Conservation (phyloP, 257 asterid species). For the Ligustrum vulgare region DNA sequence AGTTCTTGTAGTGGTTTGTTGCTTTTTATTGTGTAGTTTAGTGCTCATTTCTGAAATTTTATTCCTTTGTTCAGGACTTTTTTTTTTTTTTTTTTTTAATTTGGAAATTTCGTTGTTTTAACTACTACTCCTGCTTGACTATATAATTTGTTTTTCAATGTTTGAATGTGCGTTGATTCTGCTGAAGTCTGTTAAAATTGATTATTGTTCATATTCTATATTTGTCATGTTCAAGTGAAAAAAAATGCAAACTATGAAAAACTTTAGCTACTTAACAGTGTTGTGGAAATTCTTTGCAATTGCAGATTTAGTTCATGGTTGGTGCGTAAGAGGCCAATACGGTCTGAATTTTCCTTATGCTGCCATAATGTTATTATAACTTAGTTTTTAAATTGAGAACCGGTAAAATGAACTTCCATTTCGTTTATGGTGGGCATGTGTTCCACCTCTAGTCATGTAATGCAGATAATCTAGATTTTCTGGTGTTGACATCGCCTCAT, state of each 20-base stretch:
- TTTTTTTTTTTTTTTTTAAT: too few species aligned
- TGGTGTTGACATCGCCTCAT: neutral
- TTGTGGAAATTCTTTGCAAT: neutral
- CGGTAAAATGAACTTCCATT: neutral
- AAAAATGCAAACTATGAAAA: neutral
- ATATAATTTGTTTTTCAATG: neutral
- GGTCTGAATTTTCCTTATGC: neutral
- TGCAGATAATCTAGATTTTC: neutral
- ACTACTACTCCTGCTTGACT: neutral
- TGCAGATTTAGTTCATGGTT: neutral
- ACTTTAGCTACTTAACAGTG: neutral
- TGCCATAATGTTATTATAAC: neutral
- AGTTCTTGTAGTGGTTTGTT: neutral
- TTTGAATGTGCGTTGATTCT: neutral
- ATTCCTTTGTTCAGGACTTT: neutral
- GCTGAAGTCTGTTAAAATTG: neutral
- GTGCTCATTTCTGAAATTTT: neutral
- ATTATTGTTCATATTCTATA: neutral
- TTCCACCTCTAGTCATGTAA: neutral
- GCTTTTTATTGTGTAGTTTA: constrained; percentile 6
- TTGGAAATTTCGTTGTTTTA: neutral
- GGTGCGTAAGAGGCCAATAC: neutral
- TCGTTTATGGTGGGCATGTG: neutral
- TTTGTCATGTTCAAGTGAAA: neutral
- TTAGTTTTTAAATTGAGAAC: neutral